These are phyloP conservation scores for Acanthochlamys bracteata DNA, from an alignment of 106 monocot genomes.

Conservation along the genomic window DNA sequence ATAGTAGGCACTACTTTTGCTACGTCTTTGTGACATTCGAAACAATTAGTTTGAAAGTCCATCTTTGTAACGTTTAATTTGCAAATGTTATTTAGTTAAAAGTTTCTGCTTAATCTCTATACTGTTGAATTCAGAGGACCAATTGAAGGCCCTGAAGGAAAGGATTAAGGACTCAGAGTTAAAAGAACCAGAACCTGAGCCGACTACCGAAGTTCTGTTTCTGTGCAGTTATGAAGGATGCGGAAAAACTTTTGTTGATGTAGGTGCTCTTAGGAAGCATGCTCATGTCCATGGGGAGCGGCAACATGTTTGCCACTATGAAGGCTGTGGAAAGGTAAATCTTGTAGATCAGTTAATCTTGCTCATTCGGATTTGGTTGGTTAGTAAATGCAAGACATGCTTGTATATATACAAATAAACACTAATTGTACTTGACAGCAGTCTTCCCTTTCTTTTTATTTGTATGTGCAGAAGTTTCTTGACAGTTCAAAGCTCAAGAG, in stretches of 20 bases:
- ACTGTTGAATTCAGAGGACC: slow-evolving; percentile 38
- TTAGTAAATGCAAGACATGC: too few relatives aligned
- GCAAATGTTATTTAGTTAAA: too few relatives aligned
- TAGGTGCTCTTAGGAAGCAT: slow-evolving; percentile 47
- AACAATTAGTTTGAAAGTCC: too few relatives aligned
- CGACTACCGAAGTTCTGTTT: slow-evolving; percentile 59
- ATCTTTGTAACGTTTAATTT: too few relatives aligned
- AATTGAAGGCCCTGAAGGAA: slow-evolving; percentile 36
- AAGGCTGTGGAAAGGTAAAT: slow-evolving; percentile 65
- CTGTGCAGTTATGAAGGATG: slow-evolving; percentile 69
- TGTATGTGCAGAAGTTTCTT: slow-evolving; percentile 47
- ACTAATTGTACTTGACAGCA: too few relatives aligned
- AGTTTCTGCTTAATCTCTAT: not conserved
- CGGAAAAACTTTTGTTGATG: slow-evolving; percentile 46
- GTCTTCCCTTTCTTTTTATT: too few relatives aligned
- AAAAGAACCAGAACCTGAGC: slow-evolving; percentile 41
- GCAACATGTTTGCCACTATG: slow-evolving; percentile 52
- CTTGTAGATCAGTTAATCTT: not conserved
- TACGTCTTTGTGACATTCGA: too few relatives aligned
- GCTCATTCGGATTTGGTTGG: too few relatives aligned
- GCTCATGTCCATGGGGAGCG: slow-evolving; percentile 57
- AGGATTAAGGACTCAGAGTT: slow-evolving; percentile 36
- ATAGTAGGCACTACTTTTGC: too few relatives aligned
- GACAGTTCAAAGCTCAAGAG: slow-evolving; percentile 77
- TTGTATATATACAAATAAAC: too few relatives aligned